phyloP scores from a whole-genome alignment of 306 rosid species.

The Malus orientalis region DNA sequence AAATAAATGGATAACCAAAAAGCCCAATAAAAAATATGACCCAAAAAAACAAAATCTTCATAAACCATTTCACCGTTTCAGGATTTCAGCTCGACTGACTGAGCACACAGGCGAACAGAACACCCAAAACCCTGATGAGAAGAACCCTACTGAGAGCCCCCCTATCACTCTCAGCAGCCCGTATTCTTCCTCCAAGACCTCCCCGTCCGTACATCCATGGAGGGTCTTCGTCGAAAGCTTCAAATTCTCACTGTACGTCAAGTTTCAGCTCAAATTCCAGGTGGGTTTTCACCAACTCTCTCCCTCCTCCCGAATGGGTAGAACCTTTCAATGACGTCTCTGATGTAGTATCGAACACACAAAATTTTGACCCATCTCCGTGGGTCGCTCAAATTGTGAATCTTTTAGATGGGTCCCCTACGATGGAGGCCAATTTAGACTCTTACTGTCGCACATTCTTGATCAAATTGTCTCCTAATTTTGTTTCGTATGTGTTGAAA shows the following conservation, averaged over 20 bases:
- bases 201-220: constrained; percentile 12
- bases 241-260: constrained; percentile 4
- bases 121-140: constrained; percentile 22
- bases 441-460: constrained; percentile 48
- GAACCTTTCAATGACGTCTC: constrained; percentile 72
- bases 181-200: constrained; percentile 7
- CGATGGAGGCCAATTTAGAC: constrained; percentile 64
- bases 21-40: too few species aligned
- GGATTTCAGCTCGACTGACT: not conserved
- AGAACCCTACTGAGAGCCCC: constrained; percentile 24
- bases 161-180: constrained; percentile 2
- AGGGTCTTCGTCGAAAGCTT: constrained; percentile 12
- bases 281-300: constrained; percentile 30
- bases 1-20: too few species aligned
- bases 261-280: constrained; percentile 18
- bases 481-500: constrained; percentile 48
- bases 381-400: constrained; percentile 64
- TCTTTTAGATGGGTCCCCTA: constrained; percentile 45
- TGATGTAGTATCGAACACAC: constrained; percentile 46
- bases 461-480: constrained; percentile 62
- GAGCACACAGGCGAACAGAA: not conserved
- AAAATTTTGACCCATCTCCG: constrained; percentile 45
- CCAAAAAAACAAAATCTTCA: too few species aligned
- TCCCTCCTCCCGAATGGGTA: constrained; percentile 73
- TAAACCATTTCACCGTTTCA: not conserved